A percentile compares a stretch with the other conserved stretches of the same genome.
Evolutionary conservation across 495 filamentous ascomycete genomes (phyloP).

Genomic region (Staphylotrichum tortipilum): DNA sequence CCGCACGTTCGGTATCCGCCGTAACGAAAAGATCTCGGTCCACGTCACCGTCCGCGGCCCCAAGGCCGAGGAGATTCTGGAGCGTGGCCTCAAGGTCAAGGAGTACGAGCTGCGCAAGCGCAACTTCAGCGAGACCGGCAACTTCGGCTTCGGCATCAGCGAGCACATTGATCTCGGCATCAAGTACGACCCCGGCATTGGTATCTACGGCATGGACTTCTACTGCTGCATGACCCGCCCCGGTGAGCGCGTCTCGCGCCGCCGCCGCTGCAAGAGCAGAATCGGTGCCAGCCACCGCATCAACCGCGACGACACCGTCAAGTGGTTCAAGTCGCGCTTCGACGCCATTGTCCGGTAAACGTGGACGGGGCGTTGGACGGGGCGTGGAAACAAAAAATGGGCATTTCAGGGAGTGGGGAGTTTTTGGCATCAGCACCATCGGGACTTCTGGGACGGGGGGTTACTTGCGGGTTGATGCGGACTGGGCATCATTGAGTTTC

Average conservation of each 20-base stretch:
- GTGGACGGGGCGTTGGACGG: conserved; percentile 13
- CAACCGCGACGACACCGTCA: conserved; percentile 85
- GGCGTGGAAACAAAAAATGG: conserved; percentile 23
- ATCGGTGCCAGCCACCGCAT: conserved; percentile 88
- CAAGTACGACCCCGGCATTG: conserved; percentile 99
- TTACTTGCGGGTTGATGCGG: conserved; percentile 8
- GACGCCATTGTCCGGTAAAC: conserved; percentile 92
- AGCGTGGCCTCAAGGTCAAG: conserved; percentile 99
- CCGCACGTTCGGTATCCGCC: conserved; percentile 99
- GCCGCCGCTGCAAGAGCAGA: conserved; percentile 75
- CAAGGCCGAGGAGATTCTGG: conserved; percentile 99
- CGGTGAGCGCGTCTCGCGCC: conserved; percentile 93
- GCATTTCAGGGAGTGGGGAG: conserved; percentile 19
- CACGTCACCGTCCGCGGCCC: conserved; percentile 99
- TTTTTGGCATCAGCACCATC: conserved; percentile 14
- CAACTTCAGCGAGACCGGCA: conserved; percentile 99
- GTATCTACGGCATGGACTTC: conserved; percentile 99
- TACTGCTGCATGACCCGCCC: conserved; percentile 99
- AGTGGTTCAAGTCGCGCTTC: conserved; percentile 99
- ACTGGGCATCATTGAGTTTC: conserved; percentile 21
- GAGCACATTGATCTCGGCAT: conserved; percentile 99
- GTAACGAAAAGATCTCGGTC: conserved; percentile 99
- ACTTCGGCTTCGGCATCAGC: conserved; percentile 99
- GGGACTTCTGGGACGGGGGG: conserved; percentile 9
- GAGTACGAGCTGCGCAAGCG: conserved; percentile 98